phyloP scores from a whole-genome alignment of 345 rosid genomes.

The Rhodomyrtus tomentosa region DNA sequence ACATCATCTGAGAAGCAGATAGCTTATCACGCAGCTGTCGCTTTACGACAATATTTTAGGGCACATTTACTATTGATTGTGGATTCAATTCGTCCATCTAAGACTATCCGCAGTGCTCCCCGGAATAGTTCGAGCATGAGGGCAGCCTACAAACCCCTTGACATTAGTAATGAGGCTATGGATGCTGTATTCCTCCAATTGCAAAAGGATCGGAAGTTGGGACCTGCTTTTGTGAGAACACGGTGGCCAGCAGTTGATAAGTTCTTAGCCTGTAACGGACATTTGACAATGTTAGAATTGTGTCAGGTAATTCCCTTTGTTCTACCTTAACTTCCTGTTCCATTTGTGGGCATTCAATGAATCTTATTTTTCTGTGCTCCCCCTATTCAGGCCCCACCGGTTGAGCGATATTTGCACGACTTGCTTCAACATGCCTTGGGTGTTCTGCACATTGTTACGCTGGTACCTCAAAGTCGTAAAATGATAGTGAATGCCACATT shows the following conservation, averaged over 20 bases:
- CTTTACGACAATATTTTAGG: conserved; percentile 94
- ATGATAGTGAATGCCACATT: conserved; percentile 73
- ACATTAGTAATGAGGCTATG: conserved; percentile 93
- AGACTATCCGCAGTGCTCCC: conserved; percentile 58
- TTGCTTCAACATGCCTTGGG: conserved; percentile 96
- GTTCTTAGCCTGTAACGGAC: conserved; percentile 68
- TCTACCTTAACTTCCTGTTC: background rate
- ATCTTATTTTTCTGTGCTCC: background rate
- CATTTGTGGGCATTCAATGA: background rate
- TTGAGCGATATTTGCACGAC: conserved; percentile 91
- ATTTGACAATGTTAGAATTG: conserved; percentile 80
- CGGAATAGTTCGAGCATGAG: conserved; percentile 66
- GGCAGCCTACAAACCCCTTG: conserved; percentile 93
- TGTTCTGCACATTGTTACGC: conserved; percentile 82
- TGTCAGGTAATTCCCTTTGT: conserved; percentile 58
- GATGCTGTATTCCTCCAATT: conserved; percentile 85
- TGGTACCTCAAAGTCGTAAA: conserved; percentile 80
- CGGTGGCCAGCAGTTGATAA: conserved; percentile 84
- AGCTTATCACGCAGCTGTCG: conserved; percentile 88
- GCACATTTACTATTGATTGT: conserved; percentile 88
- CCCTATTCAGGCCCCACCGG: conserved; percentile 71
- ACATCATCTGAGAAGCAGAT: conserved; percentile 93
- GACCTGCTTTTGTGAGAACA: conserved; percentile 80
- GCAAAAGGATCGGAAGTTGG: conserved; percentile 93
- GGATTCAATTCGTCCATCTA: conserved; percentile 84